These are phyloP conservation scores for Jatropha podagrica DNA, from an alignment of 441 rosid genomes.

Conservation along the genomic window DNA sequence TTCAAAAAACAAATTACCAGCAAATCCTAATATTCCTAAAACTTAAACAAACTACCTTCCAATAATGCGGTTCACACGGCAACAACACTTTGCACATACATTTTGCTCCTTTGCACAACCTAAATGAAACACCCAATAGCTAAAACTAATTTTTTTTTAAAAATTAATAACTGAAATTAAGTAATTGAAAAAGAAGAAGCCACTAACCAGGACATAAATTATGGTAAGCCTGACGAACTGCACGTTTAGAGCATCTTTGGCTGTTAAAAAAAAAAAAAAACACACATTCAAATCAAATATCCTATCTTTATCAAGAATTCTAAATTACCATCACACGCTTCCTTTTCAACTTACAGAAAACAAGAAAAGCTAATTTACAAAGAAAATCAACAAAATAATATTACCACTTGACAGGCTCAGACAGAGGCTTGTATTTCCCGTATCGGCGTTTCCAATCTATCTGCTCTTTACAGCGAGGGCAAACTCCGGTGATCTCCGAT, in stretches of 20 bases:
- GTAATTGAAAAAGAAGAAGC: not conserved
- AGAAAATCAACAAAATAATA: not conserved
- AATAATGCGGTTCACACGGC: conserved; percentile 45
- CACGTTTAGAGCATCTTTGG: conserved; percentile 72
- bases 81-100: conserved; percentile 85
- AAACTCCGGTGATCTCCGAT: conserved; percentile 85
- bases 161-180: not conserved
- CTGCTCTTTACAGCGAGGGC: conserved; percentile 79
- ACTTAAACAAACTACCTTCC: conserved; percentile 55
- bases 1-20: not conserved
- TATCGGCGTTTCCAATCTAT: conserved; percentile 94
- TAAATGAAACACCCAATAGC: conserved; percentile 23
- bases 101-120: conserved; percentile 94
- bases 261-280: conserved; percentile 32
- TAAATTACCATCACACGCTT: not conserved
- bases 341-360: not conserved
- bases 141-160: not conserved
- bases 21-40: not conserved
- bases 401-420: conserved; percentile 85
- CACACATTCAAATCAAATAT: not conserved
- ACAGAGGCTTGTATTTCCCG: conserved; percentile 79
- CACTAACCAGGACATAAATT: conserved; percentile 76
- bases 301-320: too few species aligned
- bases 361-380: not conserved
- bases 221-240: conserved; percentile 95